A percentile compares a stretch with the other conserved stretches of the same genome.
Evolutionary conservation across 441 rosid genomes (phyloP).

Genomic region (Bruguiera hainesii): DNA sequence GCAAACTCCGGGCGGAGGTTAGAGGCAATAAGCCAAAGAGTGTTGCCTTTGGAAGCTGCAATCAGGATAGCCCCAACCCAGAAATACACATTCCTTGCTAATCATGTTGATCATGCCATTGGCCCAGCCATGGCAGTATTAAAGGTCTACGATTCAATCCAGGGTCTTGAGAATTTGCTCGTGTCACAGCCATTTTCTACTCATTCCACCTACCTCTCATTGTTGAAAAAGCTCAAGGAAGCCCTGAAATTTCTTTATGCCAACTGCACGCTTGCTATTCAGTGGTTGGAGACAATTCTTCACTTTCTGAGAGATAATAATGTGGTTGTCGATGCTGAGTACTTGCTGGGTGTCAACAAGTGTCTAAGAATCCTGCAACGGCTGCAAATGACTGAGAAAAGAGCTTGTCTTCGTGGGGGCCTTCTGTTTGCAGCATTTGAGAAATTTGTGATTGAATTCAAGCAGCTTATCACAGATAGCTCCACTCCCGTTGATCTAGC

Average conservation of each 20-base stretch:
- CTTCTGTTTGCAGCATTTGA: conserved; percentile 37
- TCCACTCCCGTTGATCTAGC: conserved; percentile 13
- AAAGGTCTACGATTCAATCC: conserved; percentile 43
- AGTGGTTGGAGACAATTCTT: conserved; percentile 56
- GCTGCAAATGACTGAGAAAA: conserved; percentile 34
- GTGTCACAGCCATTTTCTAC: conserved; percentile 29
- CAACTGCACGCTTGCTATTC: conserved; percentile 63
- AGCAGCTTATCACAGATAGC: conserved; percentile 39
- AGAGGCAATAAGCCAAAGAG: conserved; percentile 29
- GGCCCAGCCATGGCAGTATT: conserved; percentile 57
- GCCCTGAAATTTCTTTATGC: conserved; percentile 54
- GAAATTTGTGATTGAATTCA: conserved; percentile 52
- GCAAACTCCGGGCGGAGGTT: conserved; percentile 41
- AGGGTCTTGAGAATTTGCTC: conserved; percentile 46
- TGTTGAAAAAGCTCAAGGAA: conserved; percentile 54
- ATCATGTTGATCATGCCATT: conserved; percentile 49
- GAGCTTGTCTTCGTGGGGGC: conserved; percentile 42
- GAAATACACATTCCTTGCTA: conserved; percentile 34
- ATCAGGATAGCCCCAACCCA: conserved; percentile 19
- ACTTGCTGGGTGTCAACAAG: conserved; percentile 36
- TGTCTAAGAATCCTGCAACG: conserved; percentile 37
- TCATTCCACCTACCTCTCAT: conserved; percentile 36
- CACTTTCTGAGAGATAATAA: conserved; percentile 40
- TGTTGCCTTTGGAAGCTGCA: conserved; percentile 43
- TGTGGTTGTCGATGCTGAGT: conserved; percentile 29